phyloP scores from a whole-genome alignment of 2,329 filamentous ascomycete genomes.

The Dactylellina leptospora region DNA sequence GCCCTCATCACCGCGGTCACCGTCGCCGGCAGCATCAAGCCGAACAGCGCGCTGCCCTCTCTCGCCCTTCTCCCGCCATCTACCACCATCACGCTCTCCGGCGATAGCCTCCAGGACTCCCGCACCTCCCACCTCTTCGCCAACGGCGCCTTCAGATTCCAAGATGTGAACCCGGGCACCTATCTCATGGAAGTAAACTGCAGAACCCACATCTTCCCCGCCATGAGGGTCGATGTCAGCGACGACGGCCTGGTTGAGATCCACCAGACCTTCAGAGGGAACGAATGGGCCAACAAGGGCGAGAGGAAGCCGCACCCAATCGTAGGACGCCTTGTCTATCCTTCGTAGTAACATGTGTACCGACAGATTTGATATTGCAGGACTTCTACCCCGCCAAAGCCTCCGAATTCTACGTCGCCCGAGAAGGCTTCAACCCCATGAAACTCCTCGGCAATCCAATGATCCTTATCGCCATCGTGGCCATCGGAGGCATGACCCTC shows the following conservation, averaged over 20 bases:
- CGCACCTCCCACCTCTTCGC: slow-evolving; percentile 42
- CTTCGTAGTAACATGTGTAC: slow-evolving; percentile 4
- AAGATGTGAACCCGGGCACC: slow-evolving; percentile 64
- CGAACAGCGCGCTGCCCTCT: slow-evolving; percentile 26
- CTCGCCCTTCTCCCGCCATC: slow-evolving; percentile 33
- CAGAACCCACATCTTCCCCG: slow-evolving; percentile 76
- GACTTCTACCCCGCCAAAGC: slow-evolving; percentile 64
- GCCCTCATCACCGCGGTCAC: slow-evolving; percentile 29
- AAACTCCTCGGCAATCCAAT: slow-evolving; percentile 74
- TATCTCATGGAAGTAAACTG: slow-evolving; percentile 86
- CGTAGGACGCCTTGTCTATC: slow-evolving; percentile 64
- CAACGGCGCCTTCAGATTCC: slow-evolving; percentile 49
- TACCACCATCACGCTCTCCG: slow-evolving; percentile 44
- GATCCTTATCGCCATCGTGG: slow-evolving; percentile 89
- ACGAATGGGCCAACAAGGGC: slow-evolving; percentile 88
- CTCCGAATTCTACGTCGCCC: slow-evolving; percentile 78
- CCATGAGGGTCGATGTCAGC: slow-evolving; percentile 79
- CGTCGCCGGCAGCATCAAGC: slow-evolving; percentile 41
- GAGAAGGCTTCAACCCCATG: slow-evolving; percentile 57
- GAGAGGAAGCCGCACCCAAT: slow-evolving; percentile 68
- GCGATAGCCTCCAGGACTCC: slow-evolving; percentile 35
- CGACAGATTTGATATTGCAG: slow-evolving; percentile 7
- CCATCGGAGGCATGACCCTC: slow-evolving; percentile 83
- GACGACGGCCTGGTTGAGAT: slow-evolving; percentile 65
- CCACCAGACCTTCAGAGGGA: slow-evolving; percentile 87